Base-by-base conservation (phyloP, 176 grass and related monocot species). In the Lolium multiflorum region DNA sequence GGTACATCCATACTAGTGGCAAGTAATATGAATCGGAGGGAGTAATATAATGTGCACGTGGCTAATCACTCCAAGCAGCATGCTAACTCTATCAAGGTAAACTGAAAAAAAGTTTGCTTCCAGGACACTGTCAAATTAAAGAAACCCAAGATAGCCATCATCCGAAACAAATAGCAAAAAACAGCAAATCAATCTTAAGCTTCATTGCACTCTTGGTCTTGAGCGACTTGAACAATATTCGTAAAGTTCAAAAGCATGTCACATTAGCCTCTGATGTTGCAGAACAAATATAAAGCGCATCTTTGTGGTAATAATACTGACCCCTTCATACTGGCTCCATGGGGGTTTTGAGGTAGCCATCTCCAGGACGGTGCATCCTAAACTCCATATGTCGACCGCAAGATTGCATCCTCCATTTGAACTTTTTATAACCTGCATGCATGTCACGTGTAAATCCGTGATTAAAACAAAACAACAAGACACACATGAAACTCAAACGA, bases 301-400 rank as follows among this genome's bases (percentile, higher is more conserved):
- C 43, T 69, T 52, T 38, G 52, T 43, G 61, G 17, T 62, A 65
- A 64, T 52, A 86, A 77, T 86, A 89, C 89, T 75, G 35, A 99
- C 97, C 97, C 97, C 97, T 92, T 99, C 97, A 46, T 99, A 99
- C 46, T 99, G 94, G 82, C 94, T 96, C 97, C 97, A 99, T 61
- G 97, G 97, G 79, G 97, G 97, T 88, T 99, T 99, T 83, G 97
- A 94, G 38, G 97, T 99, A 79, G 94, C 94, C 97, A 99, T 99
- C 88, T 99, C 97, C 83, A 99, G 87, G 76, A 99, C 94, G 24
- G 97, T 99, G 80, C 97, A 99, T 69, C 97, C 97, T 83, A 99
- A 91, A 82, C 97, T 99, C 97, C 97, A 99, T 79, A 99, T 91
- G 81, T 99, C 97, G 77, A 99, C 97, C 25, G 92, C 97, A 83